Conservation (phyloP, 2,329 filamentous ascomycete genomes). For the Elsinoe arachidis region DNA sequence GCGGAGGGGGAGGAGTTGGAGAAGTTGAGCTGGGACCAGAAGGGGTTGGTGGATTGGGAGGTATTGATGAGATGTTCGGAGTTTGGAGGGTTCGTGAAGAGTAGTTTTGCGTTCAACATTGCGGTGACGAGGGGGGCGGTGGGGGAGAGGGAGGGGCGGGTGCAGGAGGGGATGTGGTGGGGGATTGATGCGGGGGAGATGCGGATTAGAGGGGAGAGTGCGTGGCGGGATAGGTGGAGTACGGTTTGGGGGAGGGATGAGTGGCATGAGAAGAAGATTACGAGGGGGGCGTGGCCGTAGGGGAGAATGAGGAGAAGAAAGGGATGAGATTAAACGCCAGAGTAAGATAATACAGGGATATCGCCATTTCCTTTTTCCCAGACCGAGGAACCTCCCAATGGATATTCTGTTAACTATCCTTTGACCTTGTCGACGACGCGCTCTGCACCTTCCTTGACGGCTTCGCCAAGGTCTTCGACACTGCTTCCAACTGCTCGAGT, state of each 20-base stretch:
- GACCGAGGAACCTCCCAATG: not conserved
- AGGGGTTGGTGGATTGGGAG: slow-evolving; percentile 42
- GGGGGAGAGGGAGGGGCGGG: slow-evolving; percentile 20
- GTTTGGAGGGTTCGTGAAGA: slow-evolving; percentile 39
- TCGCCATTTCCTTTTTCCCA: not conserved
- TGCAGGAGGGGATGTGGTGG: slow-evolving; percentile 15
- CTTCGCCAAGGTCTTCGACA: slow-evolving; percentile 15
- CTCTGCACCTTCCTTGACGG: slow-evolving; percentile 15
- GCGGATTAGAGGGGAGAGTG: slow-evolving; percentile 17
- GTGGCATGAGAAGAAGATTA: slow-evolving; percentile 17
- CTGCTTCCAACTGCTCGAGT: slow-evolving; percentile 9
- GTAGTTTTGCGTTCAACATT: slow-evolving; percentile 41
- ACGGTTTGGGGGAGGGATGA: slow-evolving; percentile 20
- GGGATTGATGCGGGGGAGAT: slow-evolving; percentile 22
- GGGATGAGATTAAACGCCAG: not conserved
- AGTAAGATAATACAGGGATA: not conserved
- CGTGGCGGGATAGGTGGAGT: slow-evolving; percentile 18
- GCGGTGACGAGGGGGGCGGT: slow-evolving; percentile 35
- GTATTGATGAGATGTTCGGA: slow-evolving; percentile 38
- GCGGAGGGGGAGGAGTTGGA: slow-evolving; percentile 41
- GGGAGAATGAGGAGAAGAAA: not conserved
- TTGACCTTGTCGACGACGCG: slow-evolving; percentile 2
- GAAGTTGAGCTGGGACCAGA: slow-evolving; percentile 56
- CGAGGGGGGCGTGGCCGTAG: slow-evolving; percentile 17
- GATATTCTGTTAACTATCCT: not conserved